phyloP scores from a whole-genome alignment of 805 yeast species.

The Ogataea paraovalis region DNA sequence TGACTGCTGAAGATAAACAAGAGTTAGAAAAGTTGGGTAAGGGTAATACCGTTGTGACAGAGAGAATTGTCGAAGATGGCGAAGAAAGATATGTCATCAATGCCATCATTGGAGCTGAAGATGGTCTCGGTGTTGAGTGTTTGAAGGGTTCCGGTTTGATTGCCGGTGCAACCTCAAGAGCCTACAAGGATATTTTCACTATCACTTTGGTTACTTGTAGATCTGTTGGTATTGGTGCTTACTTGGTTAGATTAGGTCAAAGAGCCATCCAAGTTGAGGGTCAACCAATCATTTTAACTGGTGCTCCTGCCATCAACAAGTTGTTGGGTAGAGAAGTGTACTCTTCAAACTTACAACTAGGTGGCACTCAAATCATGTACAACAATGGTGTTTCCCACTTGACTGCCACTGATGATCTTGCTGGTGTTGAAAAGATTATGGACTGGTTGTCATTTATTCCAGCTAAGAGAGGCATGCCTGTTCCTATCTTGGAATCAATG shows the following conservation, averaged over 20 bases:
- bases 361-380: slow-evolving; percentile 99
- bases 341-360: slow-evolving; percentile 93
- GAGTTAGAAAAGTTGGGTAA: slow-evolving; percentile 58
- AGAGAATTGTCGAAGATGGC: slow-evolving; percentile 78
- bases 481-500: slow-evolving; percentile 74
- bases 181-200: slow-evolving; percentile 96
- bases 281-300: slow-evolving; percentile 96
- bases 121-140: slow-evolving; percentile 98
- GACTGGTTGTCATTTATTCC: slow-evolving; percentile 96
- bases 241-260: slow-evolving; percentile 95
- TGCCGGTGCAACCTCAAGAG: slow-evolving; percentile 98
- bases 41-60: slow-evolving; percentile 62
- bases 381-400: slow-evolving; percentile 96
- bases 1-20: slow-evolving; percentile 62
- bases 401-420: slow-evolving; percentile 94
- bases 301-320: slow-evolving; percentile 98
- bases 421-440: slow-evolving; percentile 91
- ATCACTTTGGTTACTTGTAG: slow-evolving; percentile 98
- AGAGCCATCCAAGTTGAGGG: slow-evolving; percentile 99
- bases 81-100: slow-evolving; percentile 77
- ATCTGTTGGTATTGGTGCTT: slow-evolving; percentile 99
- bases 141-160: slow-evolving; percentile 96
- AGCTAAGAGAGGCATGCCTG: slow-evolving; percentile 81
- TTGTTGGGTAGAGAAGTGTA: slow-evolving; percentile 95
- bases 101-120: slow-evolving; percentile 88